These are phyloP conservation scores for Aquilaria sinensis DNA, from an alignment of 345 rosid genomes.

Conservation along the genomic window DNA sequence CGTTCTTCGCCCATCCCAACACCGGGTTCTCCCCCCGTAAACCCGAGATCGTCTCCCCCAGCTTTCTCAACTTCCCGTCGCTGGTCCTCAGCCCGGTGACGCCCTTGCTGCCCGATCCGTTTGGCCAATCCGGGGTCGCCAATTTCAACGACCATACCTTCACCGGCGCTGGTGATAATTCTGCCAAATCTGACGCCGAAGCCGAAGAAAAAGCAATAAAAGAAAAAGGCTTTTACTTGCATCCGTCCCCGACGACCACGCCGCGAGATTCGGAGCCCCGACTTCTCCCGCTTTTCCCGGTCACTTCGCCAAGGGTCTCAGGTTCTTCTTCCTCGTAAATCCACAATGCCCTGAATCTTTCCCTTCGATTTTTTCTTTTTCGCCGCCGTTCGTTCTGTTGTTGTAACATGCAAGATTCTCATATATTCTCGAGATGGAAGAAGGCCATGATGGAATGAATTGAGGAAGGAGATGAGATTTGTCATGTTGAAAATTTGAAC, in stretches of 20 bases:
- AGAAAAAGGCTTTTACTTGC: conserved; percentile 27
- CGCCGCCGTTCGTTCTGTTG: not conserved
- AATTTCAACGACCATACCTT: conserved; percentile 18
- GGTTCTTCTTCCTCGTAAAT: conserved; percentile 37
- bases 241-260: conserved; percentile 81
- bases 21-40: conserved; percentile 68
- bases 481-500: conserved; percentile 34
- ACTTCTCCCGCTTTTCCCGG: conserved; percentile 83
- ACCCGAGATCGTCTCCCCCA: conserved; percentile 85
- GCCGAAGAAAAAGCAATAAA: conserved; percentile 79
- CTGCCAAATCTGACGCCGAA: conserved; percentile 20
- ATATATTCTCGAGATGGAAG: conserved; percentile 20
- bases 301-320: conserved; percentile 75
- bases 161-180: not conserved
- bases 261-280: conserved; percentile 76
- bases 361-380: conserved; percentile 17
- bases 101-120: conserved; percentile 88
- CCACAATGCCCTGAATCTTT: conserved; percentile 11
- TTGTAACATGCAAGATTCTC: conserved; percentile 27
- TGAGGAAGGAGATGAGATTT: conserved; percentile 19
- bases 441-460: conserved; percentile 16
- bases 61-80: conserved; percentile 84
- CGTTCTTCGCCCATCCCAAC: conserved; percentile 33
- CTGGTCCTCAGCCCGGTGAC: conserved; percentile 89
- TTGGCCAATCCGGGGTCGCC: conserved; percentile 55